Conservation (phyloP, 345 rosid genomes). For the Moricandia arvensis region DNA sequence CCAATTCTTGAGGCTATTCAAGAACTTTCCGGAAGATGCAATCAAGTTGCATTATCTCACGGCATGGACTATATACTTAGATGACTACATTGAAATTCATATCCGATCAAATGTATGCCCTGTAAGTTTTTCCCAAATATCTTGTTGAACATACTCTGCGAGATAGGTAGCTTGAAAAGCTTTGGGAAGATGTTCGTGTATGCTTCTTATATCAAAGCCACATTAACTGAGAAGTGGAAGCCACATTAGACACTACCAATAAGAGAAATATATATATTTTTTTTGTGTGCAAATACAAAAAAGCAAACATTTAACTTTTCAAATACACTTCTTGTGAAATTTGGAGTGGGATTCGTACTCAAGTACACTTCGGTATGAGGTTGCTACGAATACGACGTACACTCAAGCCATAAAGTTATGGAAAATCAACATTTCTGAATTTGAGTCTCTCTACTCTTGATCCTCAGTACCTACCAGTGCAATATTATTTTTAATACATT, state of each 20-base stretch:
- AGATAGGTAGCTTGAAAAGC: conserved; percentile 8
- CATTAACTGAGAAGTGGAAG: neutral
- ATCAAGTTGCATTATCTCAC: neutral
- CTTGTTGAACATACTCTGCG: conserved; percentile 21
- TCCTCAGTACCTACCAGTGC: neutral
- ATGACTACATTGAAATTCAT: conserved; percentile 6
- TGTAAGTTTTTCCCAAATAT: conserved; percentile 5
- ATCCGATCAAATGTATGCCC: conserved; percentile 26
- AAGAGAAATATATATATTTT: neutral
- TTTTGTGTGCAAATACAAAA: neutral
- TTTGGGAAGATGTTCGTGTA: conserved; percentile 16
- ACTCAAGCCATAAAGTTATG: neutral
- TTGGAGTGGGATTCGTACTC: neutral
- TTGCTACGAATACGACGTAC: neutral
- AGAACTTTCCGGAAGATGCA: neutral
- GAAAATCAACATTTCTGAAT: neutral
- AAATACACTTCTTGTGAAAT: neutral
- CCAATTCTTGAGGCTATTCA: conserved; percentile 28
- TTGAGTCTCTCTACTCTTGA: neutral
- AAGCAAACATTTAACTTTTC: no score
- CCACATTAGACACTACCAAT: neutral
- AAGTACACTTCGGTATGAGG: neutral
- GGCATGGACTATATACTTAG: conserved; percentile 20
- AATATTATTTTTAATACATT: no score
- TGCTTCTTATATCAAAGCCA: neutral